These are phyloP conservation scores for Kazachstania africana DNA, from an alignment of 805 yeast genomes.

Conservation along the genomic window DNA sequence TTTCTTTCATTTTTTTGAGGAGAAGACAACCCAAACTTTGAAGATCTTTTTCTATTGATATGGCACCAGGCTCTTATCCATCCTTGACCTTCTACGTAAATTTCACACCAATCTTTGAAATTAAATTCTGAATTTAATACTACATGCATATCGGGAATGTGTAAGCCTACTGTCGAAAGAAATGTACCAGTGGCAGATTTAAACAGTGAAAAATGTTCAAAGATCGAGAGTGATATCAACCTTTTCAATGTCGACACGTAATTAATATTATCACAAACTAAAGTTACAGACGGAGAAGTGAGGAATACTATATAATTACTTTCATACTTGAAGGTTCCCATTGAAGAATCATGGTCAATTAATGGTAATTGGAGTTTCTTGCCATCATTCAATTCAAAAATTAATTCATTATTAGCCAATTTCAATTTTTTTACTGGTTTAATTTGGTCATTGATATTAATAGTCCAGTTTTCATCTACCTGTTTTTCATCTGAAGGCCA, in stretches of 20 bases:
- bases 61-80: conserved; percentile 27
- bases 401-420: too few relatives aligned
- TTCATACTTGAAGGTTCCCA: not conserved
- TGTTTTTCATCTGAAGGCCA: conserved; percentile 1
- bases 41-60: conserved; percentile 13
- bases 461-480: too few relatives aligned
- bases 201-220: conserved; percentile 17
- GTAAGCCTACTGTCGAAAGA: conserved; percentile 16
- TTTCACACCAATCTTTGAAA: conserved; percentile 27
- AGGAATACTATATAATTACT: not conserved
- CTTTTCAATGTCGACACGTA: conserved; percentile 3
- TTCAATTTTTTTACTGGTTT: too few relatives aligned
- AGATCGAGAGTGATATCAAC: conserved; percentile 11
- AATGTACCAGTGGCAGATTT: conserved; percentile 21
- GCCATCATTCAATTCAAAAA: conserved; percentile 1
- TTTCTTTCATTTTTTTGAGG: conserved; percentile 6
- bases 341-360: not conserved
- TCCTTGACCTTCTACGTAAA: conserved; percentile 18
- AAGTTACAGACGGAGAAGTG: conserved; percentile 1
- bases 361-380: not conserved
- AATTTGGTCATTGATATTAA: too few relatives aligned
- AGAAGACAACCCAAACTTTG: not conserved
- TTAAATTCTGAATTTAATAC: conserved; percentile 18
- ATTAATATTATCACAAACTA: conserved; percentile 1
- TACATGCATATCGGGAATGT: conserved; percentile 20